Evolutionary conservation across 148 eudicot genomes (phyloP).

Genomic region (Persicaria tinctoria): DNA sequence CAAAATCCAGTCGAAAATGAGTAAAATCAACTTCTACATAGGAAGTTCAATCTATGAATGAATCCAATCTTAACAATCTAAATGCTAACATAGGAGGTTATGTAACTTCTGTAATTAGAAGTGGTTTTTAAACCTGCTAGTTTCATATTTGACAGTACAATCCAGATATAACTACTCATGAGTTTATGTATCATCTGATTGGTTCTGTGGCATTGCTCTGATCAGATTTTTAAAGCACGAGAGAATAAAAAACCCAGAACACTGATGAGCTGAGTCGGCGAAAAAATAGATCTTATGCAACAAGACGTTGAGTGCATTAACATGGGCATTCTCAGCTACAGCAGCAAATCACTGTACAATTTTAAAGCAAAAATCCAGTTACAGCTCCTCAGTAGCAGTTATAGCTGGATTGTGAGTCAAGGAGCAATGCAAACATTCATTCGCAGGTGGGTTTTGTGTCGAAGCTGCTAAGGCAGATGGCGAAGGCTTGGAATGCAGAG

Average conservation of each 20-base stretch:
- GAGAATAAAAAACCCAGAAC: not conserved
- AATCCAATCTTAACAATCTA: too few relatives aligned
- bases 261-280: not conserved
- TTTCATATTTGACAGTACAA: too few relatives aligned
- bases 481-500: conserved; percentile 88
- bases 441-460: conserved; percentile 95
- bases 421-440: conserved; percentile 16
- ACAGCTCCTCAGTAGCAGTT: not conserved
- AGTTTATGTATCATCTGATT: too few relatives aligned
- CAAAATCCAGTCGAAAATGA: too few relatives aligned
- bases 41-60: too few relatives aligned
- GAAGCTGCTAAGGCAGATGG: conserved; percentile 89
- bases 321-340: conserved; percentile 1
- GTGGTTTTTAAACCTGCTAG: too few relatives aligned
- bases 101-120: too few relatives aligned
- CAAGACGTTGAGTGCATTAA: not conserved
- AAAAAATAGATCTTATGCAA: conserved; percentile 8
- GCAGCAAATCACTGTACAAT: conserved; percentile 7
- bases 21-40: too few relatives aligned
- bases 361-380: conserved; percentile 1
- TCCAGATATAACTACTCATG: too few relatives aligned
- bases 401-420: not conserved
- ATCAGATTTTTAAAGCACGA: not conserved
- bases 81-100: too few relatives aligned
- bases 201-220: not conserved